Evolutionary conservation across 2,329 filamentous ascomycete genomes (phyloP).

Genomic region (Diplodia sapinea): DNA sequence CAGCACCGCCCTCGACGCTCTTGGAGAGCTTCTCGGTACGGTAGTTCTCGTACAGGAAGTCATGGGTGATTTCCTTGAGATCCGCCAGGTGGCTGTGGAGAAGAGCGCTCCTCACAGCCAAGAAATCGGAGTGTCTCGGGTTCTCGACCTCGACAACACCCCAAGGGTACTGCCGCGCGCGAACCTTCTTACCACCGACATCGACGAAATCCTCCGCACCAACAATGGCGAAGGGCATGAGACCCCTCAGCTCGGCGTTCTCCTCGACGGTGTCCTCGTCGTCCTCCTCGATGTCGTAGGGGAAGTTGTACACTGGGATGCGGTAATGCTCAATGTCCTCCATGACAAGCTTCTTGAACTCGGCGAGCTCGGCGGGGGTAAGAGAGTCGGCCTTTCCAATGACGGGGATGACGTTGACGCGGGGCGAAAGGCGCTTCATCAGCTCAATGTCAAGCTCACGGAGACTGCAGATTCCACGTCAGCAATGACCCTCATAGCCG

Average conservation of each 20-base stretch:
- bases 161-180: slow-evolving; percentile 98
- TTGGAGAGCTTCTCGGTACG: slow-evolving; percentile 99
- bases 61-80: slow-evolving; percentile 98
- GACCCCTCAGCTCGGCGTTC: slow-evolving; percentile 93
- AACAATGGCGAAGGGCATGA: slow-evolving; percentile 99
- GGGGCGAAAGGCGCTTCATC: slow-evolving; percentile 98
- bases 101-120: slow-evolving; percentile 94
- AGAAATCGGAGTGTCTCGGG: slow-evolving; percentile 97
- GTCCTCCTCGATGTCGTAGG: slow-evolving; percentile 99
- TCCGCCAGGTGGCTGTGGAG: slow-evolving; percentile 98
- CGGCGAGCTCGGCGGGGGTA: slow-evolving; percentile 92
- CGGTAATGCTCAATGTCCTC: slow-evolving; percentile 99
- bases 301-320: slow-evolving; percentile 99
- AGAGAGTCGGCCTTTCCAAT: slow-evolving; percentile 98
- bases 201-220: slow-evolving; percentile 95
- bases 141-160: slow-evolving; percentile 99
- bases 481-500: background rate
- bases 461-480: slow-evolving; percentile 63
- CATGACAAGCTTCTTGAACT: slow-evolving; percentile 99
- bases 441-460: slow-evolving; percentile 99
- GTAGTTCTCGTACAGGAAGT: slow-evolving; percentile 99
- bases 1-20: slow-evolving; percentile 90
- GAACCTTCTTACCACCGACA: slow-evolving; percentile 88
- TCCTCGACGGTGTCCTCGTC: slow-evolving; percentile 99
- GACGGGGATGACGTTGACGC: slow-evolving; percentile 98